Evolutionary conservation across 805 yeast species (phyloP).

Genomic region (Clavispora phyllophila): DNA sequence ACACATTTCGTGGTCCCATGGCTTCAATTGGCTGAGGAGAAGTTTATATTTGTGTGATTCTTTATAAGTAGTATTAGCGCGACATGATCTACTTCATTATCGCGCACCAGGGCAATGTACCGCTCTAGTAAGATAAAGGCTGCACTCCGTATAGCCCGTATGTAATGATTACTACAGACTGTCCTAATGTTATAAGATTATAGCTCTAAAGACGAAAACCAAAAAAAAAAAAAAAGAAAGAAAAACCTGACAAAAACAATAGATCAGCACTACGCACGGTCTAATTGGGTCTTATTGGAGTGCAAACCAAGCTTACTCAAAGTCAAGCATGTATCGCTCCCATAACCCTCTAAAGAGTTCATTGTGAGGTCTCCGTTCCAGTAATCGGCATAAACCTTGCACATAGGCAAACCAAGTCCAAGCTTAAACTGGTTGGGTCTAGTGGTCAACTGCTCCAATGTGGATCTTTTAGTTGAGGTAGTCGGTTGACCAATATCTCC

Average conservation of each 20-base stretch:
- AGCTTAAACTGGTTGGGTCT: slow-evolving; percentile 72
- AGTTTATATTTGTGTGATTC: not conserved
- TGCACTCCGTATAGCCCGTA: too few relatives aligned
- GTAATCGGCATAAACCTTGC: slow-evolving; percentile 88
- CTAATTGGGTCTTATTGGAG: slow-evolving; percentile 60
- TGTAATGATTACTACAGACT: too few relatives aligned
- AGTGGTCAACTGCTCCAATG: slow-evolving; percentile 59
- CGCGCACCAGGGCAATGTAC: too few relatives aligned
- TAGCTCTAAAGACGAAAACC: too few relatives aligned
- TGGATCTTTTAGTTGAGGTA: slow-evolving; percentile 37
- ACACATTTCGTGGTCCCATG: slow-evolving; percentile 25
- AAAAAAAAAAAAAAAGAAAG: too few relatives aligned
- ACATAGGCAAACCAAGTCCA: slow-evolving; percentile 89
- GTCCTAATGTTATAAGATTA: too few relatives aligned
- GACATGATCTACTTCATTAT: too few relatives aligned
- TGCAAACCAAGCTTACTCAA: slow-evolving; percentile 73
- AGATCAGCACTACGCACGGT: slow-evolving; percentile 69
- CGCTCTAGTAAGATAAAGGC: too few relatives aligned
- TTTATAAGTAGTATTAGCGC: not conserved
- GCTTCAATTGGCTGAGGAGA: not conserved
- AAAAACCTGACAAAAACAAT: too few relatives aligned
- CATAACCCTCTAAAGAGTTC: slow-evolving; percentile 84
- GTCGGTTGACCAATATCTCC: slow-evolving; percentile 31
- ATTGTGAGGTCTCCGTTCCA: slow-evolving; percentile 91
- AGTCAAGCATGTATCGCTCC: slow-evolving; percentile 80